Evolutionary conservation across 1,139 yeast genomes (phyloP).

Genomic region (Suhomyces ambrosiae): DNA sequence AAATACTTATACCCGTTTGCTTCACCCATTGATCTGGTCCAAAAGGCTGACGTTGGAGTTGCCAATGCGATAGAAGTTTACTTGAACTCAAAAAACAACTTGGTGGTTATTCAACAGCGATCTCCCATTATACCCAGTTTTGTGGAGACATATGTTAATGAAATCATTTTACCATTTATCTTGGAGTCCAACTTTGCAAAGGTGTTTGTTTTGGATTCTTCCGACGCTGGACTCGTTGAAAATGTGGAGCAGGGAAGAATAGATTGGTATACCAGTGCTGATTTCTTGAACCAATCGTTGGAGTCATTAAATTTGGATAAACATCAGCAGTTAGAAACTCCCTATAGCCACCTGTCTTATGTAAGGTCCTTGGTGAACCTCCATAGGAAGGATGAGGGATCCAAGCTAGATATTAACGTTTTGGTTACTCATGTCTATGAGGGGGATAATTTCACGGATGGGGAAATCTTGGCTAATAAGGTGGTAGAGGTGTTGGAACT

Average conservation of each 20-base stretch:
- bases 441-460: slow-evolving; percentile 85
- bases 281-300: slow-evolving; percentile 34
- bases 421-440: slow-evolving; percentile 69
- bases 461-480: slow-evolving; percentile 53
- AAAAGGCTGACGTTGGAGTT: slow-evolving; percentile 34
- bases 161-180: slow-evolving; percentile 57
- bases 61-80: slow-evolving; percentile 67
- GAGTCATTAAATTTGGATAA: slow-evolving; percentile 29
- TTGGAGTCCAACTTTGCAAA: slow-evolving; percentile 39
- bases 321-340: slow-evolving; percentile 10
- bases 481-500: slow-evolving; percentile 34
- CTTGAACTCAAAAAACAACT: slow-evolving; percentile 34
- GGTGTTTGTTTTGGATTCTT: slow-evolving; percentile 67
- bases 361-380: slow-evolving; percentile 7
- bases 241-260: slow-evolving; percentile 26
- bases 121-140: slow-evolving; percentile 79
- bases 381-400: slow-evolving; percentile 4
- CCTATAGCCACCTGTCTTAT: slow-evolving; percentile 11
- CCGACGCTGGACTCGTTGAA: slow-evolving; percentile 60
- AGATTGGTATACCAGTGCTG: slow-evolving; percentile 37
- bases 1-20: slow-evolving; percentile 75
- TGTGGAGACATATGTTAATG: slow-evolving; percentile 50
- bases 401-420: slow-evolving; percentile 23
- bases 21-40: slow-evolving; percentile 65
- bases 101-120: slow-evolving; percentile 74